Conservation (phyloP, 73 alveolate genomes). For the Durusdinium trenchii region DNA sequence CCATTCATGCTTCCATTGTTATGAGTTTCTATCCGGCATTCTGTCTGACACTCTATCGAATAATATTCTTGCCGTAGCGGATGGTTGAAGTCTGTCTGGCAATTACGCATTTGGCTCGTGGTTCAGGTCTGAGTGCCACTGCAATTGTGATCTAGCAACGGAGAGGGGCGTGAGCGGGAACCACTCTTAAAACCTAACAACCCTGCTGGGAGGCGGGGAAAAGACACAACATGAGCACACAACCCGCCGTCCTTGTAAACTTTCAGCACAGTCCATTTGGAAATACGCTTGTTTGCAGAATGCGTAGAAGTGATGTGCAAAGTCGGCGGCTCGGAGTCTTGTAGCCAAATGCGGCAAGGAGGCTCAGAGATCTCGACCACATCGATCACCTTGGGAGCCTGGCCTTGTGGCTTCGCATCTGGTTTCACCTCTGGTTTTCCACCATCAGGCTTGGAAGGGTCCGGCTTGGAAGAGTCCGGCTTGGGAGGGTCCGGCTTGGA, state of each 20-base stretch:
- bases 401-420: not conserved
- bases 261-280: not conserved
- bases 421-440: not conserved
- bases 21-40: too few relatives aligned
- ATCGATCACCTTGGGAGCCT: not conserved
- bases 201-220: too few relatives aligned
- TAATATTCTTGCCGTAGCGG: too few relatives aligned
- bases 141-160: too few relatives aligned
- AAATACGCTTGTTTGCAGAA: not conserved
- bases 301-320: not conserved
- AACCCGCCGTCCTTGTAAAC: not conserved
- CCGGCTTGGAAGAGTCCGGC: not conserved
- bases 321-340: not conserved
- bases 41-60: too few relatives aligned
- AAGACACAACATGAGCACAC: too few relatives aligned
- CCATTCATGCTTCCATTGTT: too few relatives aligned
- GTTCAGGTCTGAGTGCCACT: too few relatives aligned
- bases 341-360: not conserved
- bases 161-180: too few relatives aligned
- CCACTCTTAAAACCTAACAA: too few relatives aligned
- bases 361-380: not conserved
- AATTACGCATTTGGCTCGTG: too few relatives aligned
- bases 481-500: not conserved
- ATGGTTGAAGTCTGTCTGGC: too few relatives aligned
- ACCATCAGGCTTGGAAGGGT: not conserved